Evolutionary conservation across 148 eudicot species (phyloP).

Genomic region (Dysphania ambrosioides): DNA sequence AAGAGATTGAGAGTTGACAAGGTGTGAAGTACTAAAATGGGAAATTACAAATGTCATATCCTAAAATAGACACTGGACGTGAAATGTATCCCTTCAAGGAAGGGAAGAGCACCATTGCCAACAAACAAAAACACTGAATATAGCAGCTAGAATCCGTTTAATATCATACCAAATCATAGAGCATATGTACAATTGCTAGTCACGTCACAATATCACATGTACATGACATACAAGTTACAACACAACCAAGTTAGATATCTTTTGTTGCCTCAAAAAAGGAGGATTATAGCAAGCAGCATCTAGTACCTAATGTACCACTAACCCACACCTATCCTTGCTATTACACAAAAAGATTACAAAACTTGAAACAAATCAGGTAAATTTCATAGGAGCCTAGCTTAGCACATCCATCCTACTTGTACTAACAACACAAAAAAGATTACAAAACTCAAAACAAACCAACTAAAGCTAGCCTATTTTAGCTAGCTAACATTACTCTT

Average conservation of each 20-base stretch:
- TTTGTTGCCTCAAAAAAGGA: neutral
- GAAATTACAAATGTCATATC: conserved; percentile 16
- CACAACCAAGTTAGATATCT: neutral
- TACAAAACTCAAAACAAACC: neutral
- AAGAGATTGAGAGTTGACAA: neutral
- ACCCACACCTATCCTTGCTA: too few species aligned
- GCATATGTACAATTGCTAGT: conserved; percentile 24
- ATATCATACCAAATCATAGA: neutral
- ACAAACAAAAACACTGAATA: neutral
- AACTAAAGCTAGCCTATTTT: neutral
- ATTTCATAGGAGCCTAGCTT: too few species aligned
- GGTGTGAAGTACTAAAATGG: conserved; percentile 10
- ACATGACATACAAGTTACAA: conserved; percentile 7
- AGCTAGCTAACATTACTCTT: neutral
- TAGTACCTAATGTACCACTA: neutral
- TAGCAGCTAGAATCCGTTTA: neutral
- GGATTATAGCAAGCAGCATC: neutral
- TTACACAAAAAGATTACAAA: too few species aligned
- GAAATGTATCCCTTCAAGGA: conserved; percentile 1
- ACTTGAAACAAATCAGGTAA: too few species aligned
- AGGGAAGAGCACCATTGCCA: neutral
- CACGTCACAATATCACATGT: conserved; percentile 11
- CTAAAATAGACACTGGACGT: neutral
- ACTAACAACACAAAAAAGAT: neutral
- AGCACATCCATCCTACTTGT: neutral